These are phyloP conservation scores for Alisma plantagoaquatica DNA, from an alignment of 106 monocot species.

Conservation along the genomic window DNA sequence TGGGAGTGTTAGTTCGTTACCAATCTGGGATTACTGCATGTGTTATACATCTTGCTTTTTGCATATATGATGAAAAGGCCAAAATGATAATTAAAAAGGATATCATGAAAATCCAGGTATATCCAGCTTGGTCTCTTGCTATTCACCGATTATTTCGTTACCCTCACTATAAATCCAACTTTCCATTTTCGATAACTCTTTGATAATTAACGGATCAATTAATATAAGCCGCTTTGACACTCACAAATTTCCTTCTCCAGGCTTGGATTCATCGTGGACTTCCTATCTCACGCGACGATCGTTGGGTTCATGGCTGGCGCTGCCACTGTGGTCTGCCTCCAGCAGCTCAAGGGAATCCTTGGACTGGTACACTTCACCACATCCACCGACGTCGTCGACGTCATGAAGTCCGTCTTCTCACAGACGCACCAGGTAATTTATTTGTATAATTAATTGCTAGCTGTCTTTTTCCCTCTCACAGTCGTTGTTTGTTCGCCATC, in stretches of 20 bases:
- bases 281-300: constrained; percentile 73
- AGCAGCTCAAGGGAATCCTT: constrained; percentile 66
- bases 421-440: constrained; percentile 75
- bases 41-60: too few species aligned
- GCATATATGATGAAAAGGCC: too few species aligned
- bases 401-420: constrained; percentile 52
- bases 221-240: background rate
- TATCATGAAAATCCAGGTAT: too few species aligned
- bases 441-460: background rate
- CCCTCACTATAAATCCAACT: background rate
- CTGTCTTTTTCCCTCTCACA: background rate
- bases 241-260: constrained; percentile 14
- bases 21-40: too few species aligned
- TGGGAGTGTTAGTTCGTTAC: too few species aligned
- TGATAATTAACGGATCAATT: background rate
- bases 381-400: constrained; percentile 58
- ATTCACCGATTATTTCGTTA: background rate
- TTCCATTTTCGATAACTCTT: background rate
- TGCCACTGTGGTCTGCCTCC: constrained; percentile 78
- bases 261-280: constrained; percentile 82
- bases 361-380: constrained; percentile 71
- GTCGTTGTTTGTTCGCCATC: background rate
- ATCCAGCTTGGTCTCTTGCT: background rate
- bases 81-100: too few species aligned
- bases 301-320: constrained; percentile 88